Base-by-base conservation (phyloP, 2,329 filamentous ascomycete genomes). In the Dothideomycetidae sp. region DNA sequence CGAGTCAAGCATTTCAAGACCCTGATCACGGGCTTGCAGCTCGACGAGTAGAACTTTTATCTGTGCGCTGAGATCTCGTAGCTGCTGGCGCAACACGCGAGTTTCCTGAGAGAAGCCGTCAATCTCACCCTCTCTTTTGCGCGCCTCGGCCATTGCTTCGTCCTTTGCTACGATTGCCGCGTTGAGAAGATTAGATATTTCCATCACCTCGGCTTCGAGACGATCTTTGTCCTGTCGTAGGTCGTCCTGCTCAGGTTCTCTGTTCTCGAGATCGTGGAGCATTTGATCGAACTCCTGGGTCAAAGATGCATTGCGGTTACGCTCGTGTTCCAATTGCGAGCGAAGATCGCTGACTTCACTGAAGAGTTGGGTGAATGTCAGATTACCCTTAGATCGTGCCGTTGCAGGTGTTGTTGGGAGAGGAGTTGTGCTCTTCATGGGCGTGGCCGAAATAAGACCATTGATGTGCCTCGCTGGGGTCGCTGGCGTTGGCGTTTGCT, bases 31-130 rank as follows among this genome's bases (percentile, higher is more conserved):
- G 13, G 82, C 75, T 50, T 92, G 78, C 40, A 85, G 70, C 56
- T 93, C 88, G 57, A 92, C 81, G 3, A 94, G 70, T 4, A 98
- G 70, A 53, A 93, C 78, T 56, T 93, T 92, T 45, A 94, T 74
- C 57, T 98, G 86, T 1, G 81, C 78, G 50, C 85, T 85, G 13
- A 93, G 70, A 56, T 96, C 90, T 21, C 88, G 80, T 5, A 96
- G 67, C 54, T 94, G 85, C 46, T 85, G 81, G 36, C 80, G 79
- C 15, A 93, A 65, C 28, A 94, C 82, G 42, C 81, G 77, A 19
- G 72, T 69, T 58, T 96, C 85, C 31, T 65, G 68, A 4, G 61
- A 57, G 16, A 69, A 57, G 12, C 71, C 71, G 41, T 70, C 69
- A 39, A 85, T 68, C 40, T 82, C 71, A n/a, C 73, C 72, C 53